phyloP scores from a whole-genome alignment of 345 rosid species.

The Jatropha curcas region DNA sequence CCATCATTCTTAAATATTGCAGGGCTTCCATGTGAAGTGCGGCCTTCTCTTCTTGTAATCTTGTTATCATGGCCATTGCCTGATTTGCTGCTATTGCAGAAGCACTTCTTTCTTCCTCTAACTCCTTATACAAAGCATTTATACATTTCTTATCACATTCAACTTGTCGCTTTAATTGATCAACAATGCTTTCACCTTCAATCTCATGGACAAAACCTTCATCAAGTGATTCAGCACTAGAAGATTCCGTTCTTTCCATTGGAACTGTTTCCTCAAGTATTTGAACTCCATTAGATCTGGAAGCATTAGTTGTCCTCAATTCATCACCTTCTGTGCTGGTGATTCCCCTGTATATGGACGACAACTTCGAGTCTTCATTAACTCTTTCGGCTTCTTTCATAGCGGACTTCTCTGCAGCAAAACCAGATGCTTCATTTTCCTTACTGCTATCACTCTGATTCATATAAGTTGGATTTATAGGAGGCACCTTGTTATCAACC shows the following conservation, averaged over 20 bases:
- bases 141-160: slow-evolving; percentile 62
- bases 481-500: slow-evolving; percentile 21
- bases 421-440: neutral
- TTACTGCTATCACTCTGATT: slow-evolving; percentile 16
- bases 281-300: slow-evolving; percentile 5
- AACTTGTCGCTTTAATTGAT: slow-evolving; percentile 69
- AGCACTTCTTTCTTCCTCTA: slow-evolving; percentile 95
- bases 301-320: slow-evolving; percentile 23
- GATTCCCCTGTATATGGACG: neutral
- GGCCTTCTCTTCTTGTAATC: slow-evolving; percentile 94
- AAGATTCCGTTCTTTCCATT: slow-evolving; percentile 57
- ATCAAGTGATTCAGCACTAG: slow-evolving; percentile 56
- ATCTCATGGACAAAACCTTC: slow-evolving; percentile 64
- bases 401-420: neutral
- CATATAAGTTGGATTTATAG: slow-evolving; percentile 17
- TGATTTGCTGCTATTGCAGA: slow-evolving; percentile 83
- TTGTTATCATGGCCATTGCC: slow-evolving; percentile 97
- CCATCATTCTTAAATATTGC: slow-evolving; percentile 83
- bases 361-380: slow-evolving; percentile 56
- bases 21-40: slow-evolving; percentile 84
- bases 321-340: slow-evolving; percentile 38
- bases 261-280: slow-evolving; percentile 26
- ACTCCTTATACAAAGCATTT: slow-evolving; percentile 61
- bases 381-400: slow-evolving; percentile 22
- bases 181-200: slow-evolving; percentile 74